Base-by-base conservation (phyloP, 2,329 filamentous ascomycete genomes). In the Penicillium sp. region DNA sequence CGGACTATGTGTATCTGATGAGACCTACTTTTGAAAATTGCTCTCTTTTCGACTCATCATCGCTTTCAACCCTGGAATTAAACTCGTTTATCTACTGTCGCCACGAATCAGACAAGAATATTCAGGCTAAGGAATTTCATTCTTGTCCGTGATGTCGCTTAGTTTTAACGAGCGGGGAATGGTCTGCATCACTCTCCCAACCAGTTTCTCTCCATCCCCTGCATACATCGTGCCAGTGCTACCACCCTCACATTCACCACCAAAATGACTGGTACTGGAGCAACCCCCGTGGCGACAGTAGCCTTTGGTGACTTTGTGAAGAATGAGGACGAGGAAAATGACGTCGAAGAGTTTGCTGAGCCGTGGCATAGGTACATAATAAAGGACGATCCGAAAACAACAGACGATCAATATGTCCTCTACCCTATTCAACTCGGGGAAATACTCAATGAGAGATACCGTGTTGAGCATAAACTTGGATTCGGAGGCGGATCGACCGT, bases 391-490 rank as follows among this genome's bases (percentile, higher is more conserved):
- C 22, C 22, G 11, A 23, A 23, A 23, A 23, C 22, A 23, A 23
- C 22, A 23, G 22, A 45, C 22, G 25, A 31, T 13, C 3, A 36
- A 35, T 8, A 36, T 36, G 37, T 46, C 22, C 44, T 50, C 32
- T 52, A 54, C 37, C 48, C 50, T 1, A 36, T 51, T 28, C 16
- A 5, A 15, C 27, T 52, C 7, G 50, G 44, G 30, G 47, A 54
- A 39, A 30, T 55, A 12, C 44, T 54, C 15, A 41, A 52, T 23
- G 35, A 41, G 17, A 46, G 53, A 31, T 57, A 58, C 30, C 29
- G 49, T 23, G 30, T 56, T 18, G 51, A 51, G 34, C 45, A 54
- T 32, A 58, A 58, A 35, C 28, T 55, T 11, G 52, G 51, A n/a
- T 43, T 30, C 39, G 51, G 52, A 0, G 46, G 50, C 22, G 47